These are phyloP conservation scores for Actinomucor elegans DNA, from an alignment of 371 early-diverging fungal genomes.

Conservation along the genomic window DNA sequence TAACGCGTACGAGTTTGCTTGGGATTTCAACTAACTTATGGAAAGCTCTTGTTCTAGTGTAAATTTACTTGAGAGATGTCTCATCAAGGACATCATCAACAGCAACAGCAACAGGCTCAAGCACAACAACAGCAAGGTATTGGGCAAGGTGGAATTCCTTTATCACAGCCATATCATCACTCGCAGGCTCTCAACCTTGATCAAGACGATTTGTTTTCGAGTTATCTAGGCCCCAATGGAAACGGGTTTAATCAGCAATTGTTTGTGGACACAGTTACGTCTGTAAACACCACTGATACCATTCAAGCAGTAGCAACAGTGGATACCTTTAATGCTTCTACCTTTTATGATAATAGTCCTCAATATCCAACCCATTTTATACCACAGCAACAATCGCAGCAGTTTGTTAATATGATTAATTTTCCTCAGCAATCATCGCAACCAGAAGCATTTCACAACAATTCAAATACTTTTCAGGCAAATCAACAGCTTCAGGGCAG, in stretches of 20 bases:
- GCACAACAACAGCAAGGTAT: constrained; percentile 3
- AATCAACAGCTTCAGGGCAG: constrained; percentile 21
- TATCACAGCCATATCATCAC: too few relatives aligned
- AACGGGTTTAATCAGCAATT: constrained; percentile 6
- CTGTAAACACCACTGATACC: too few relatives aligned
- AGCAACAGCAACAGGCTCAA: constrained; percentile 5
- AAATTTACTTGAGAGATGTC: too few relatives aligned
- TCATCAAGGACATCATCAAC: constrained; percentile 2
- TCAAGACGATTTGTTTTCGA: constrained; percentile 10
- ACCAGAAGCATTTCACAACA: background rate
- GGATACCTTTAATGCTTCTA: background rate
- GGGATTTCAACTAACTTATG: too few relatives aligned
- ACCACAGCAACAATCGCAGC: constrained; percentile 18
- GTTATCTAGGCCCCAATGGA: background rate
- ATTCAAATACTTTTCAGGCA: background rate
- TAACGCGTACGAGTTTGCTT: too few relatives aligned
- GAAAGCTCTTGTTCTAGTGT: too few relatives aligned
- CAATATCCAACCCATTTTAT: constrained; percentile 23
- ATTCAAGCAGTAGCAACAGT: too few relatives aligned
- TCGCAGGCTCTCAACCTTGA: too few relatives aligned
- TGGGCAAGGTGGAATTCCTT: too few relatives aligned
- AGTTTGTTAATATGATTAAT: constrained; percentile 9
- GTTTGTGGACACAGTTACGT: constrained; percentile 12
- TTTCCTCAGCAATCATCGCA: constrained; percentile 5
- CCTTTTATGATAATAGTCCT: constrained; percentile 15